Evolutionary conservation across 768 basidiomycete genomes (phyloP).

Genomic region (Xanthoconium purpureum): DNA sequence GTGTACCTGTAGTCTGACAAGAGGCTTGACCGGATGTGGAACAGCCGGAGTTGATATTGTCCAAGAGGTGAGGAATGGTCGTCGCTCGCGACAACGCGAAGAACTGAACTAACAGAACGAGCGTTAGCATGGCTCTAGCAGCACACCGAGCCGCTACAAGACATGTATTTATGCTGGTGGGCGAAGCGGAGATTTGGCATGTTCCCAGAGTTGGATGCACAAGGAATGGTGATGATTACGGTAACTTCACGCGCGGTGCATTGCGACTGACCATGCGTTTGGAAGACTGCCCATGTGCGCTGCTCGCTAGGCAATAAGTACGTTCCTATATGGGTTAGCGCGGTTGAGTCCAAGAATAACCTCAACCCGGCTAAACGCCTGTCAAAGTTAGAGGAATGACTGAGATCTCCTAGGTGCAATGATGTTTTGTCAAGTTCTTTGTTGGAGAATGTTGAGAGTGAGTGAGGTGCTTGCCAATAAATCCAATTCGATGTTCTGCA

Average conservation of each 20-base stretch:
- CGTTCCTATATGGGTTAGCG: neutral
- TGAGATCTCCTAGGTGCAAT: neutral
- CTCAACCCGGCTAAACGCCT: neutral
- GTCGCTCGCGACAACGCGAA: constrained; percentile 16
- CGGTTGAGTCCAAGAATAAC: neutral
- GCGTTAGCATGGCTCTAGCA: constrained; percentile 7
- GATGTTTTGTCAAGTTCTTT: neutral
- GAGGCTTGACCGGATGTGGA: constrained; percentile 47
- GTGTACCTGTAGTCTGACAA: constrained; percentile 48
- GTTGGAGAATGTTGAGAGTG: neutral
- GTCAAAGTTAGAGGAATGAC: neutral
- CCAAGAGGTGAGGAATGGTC: constrained; percentile 28
- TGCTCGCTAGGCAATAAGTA: neutral
- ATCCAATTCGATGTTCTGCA: constrained; percentile 13
- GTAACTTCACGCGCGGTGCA: neutral
- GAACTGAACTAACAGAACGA: constrained; percentile 22
- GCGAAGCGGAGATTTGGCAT: neutral
- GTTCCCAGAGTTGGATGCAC: neutral
- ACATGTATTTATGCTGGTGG: constrained; percentile 16
- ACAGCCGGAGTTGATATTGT: constrained; percentile 49
- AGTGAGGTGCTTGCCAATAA: constrained; percentile 14
- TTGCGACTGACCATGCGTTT: neutral
- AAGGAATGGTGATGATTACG: neutral
- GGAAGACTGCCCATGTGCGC: neutral
- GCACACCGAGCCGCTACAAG: neutral